Percentiles rank a stretch among this genome's conserved stretches.
These are phyloP conservation scores for Talaromyces sp. DNA, from an alignment of 2,329 filamentous ascomycete species.

Conservation along the genomic window DNA sequence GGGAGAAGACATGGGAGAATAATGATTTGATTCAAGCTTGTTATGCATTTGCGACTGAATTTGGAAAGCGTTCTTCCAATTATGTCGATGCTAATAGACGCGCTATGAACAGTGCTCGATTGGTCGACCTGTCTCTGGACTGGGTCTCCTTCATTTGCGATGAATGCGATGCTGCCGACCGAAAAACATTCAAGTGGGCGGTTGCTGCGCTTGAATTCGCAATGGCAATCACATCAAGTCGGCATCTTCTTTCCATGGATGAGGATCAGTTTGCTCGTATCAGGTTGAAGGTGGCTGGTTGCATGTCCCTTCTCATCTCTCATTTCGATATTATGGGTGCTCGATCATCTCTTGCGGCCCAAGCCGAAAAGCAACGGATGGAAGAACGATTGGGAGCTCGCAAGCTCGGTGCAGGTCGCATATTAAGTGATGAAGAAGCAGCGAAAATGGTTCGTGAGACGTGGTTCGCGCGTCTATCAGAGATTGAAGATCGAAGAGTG, in stretches of 20 bases:
- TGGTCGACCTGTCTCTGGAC: conserved; percentile 89
- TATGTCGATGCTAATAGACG: conserved; percentile 96
- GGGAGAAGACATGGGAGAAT: conserved; percentile 71
- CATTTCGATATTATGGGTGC: conserved; percentile 99
- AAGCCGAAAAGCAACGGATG: conserved; percentile 86
- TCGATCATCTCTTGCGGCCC: conserved; percentile 86
- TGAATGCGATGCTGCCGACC: conserved; percentile 89
- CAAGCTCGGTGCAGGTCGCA: conserved; percentile 73
- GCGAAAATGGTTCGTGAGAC: conserved; percentile 72
- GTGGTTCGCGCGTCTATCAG: conserved; percentile 71
- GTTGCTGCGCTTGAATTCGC: conserved; percentile 94
- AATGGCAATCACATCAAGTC: conserved; percentile 94
- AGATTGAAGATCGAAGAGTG: conserved; percentile 76
- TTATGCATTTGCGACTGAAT: conserved; percentile 98
- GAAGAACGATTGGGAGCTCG: conserved; percentile 78
- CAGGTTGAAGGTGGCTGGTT: conserved; percentile 87
- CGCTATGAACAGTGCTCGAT: conserved; percentile 95
- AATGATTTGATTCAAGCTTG: conserved; percentile 97
- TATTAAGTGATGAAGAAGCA: conserved; percentile 83
- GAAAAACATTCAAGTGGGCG: conserved; percentile 96
- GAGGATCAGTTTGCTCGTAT: conserved; percentile 84
- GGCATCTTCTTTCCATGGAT: conserved; percentile 87
- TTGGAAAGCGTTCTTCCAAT: conserved; percentile 88
- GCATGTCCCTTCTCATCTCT: conserved; percentile 95
- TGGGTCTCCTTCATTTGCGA: conserved; percentile 99